Evolutionary conservation across 2,329 filamentous ascomycete species (phyloP), one percentile per base, ranked within the genome.

Genomic region (Xylogone sp.): DNA sequence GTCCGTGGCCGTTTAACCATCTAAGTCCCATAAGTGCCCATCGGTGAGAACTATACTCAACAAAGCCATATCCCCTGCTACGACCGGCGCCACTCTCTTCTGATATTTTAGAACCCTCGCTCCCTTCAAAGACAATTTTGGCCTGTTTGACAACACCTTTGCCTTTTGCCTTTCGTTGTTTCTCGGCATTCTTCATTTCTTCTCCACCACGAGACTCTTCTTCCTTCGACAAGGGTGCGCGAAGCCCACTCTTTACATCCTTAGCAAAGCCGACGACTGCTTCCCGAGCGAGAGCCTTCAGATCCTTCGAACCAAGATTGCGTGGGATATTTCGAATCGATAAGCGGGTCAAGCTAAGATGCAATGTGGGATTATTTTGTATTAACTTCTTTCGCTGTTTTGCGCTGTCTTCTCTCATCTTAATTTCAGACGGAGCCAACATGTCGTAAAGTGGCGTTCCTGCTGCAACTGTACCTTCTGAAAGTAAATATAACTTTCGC

Each of bases 211-310:
- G 84, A 16, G 82, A 75, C 49, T 89, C 79, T 68, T 99, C 95
- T 63, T 99, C 94, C 65, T 88, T 91, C n/a, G 89, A 94, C 2
- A 99, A 77, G 19, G 86, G 86, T 56, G 87, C 74, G 22, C 94
- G 86, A 31, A 78, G 78, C 13, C 89, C 90, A 22, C 77, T 78
- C 67, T 92, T 96, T 58, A 93, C 90, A 62, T 99, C 94, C 55
- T 79, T 87, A 42, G 94, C 92, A 64, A 99, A 99, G 1, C 90
- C 92, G 46, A 97, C 94, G 12, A 97, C 83, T n/a, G 90, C 94
- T 68, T 94, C 83, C 58, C 94, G 84, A 10, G 94, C 94, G 44
- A 99, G 80, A 42, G 89, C 86, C 69, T 99, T 99, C 47, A 99
- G 78, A 49, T 90, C 88, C 69, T 96, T 97, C 21, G 89, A 88